A percentile compares a stretch with the other conserved stretches of the same genome.
These are phyloP conservation scores for Aegle marmelos DNA, from an alignment of 345 rosid genomes.

Conservation along the genomic window DNA sequence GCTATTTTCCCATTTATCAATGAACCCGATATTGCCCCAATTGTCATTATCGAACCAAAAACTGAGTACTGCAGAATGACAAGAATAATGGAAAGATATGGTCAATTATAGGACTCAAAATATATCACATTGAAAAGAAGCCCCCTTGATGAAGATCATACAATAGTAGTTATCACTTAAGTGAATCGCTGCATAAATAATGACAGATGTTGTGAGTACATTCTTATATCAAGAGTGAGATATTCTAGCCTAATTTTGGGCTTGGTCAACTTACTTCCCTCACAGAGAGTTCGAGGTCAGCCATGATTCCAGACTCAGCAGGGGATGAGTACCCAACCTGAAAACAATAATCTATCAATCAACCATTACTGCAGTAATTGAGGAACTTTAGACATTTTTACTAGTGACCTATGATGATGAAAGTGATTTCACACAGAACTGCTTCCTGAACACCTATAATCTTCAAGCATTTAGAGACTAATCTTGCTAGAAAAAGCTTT, in stretches of 20 bases:
- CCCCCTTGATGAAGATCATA: no score
- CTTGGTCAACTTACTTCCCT: conserved; percentile 15
- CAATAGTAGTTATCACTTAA: neutral
- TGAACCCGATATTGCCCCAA: conserved; percentile 36
- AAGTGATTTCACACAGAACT: neutral
- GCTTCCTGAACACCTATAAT: neutral
- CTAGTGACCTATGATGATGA: neutral
- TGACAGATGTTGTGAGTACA: no score
- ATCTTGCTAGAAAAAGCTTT: no score
- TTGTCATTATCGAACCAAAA: conserved; percentile 33
- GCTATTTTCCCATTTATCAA: conserved; percentile 32
- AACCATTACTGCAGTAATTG: neutral
- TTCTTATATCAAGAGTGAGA: no score
- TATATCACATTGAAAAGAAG: neutral
- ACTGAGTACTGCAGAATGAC: conserved; percentile 30
- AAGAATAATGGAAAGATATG: neutral
- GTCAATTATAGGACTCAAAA: neutral
- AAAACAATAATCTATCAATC: neutral
- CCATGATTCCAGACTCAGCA: conserved; percentile 58
- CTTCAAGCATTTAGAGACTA: neutral
- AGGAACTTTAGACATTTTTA: neutral
- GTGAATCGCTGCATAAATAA: no score
- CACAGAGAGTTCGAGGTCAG: conserved; percentile 62
- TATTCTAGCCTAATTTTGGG: neutral
- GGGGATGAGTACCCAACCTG: conserved; percentile 70